Evolutionary conservation across 805 yeast species (phyloP), one percentile per base, ranked within the genome.

Genomic region (Monosporozyma yasuniensis): DNA sequence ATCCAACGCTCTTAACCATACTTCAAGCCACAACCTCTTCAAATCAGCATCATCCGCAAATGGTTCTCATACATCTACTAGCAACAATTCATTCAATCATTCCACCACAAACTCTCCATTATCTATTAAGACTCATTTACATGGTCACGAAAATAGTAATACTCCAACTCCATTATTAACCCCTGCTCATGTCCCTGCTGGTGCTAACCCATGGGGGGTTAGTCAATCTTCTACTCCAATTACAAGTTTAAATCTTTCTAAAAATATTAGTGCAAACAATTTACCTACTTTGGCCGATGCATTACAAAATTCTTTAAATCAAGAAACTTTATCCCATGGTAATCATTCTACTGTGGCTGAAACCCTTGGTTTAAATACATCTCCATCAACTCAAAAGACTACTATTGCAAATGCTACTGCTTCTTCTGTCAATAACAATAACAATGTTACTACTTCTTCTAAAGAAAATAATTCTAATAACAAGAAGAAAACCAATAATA

Each of bases 191-290:
- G 58, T 57, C 16, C 67, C 67, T 32, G 53, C 60, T 5, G 66
- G 67, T 7, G 55, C 64, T 10, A 65, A 65, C 42, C 66, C 69
- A 35, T 65, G 69, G 69, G 69, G 69, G 34, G 59, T 65, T 28
- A 57, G 61, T 14, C 66, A 64, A 49, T 49, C 60, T 16, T 44
- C 66, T 11, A 58, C 66, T 8, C 64, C 67, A n/a, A 52, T 63
- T 11, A 45, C 58, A 18, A 51, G 61, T 7, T 50, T 60, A 19
- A 57, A 57, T 35, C 39, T 63, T 37, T 55, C 60, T 7, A 64
- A 65, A 34, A 52, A 56, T 42, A 37, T 50, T 18, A 58, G 64
- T 42, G 52, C 65, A 11, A 42, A 43, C 18, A 46, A 49, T 25
- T 54, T 65, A 49, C 68, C 69, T 19, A 61, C 68, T 3, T 51